Conservation (phyloP, 495 filamentous ascomycete species). For the Xylaria nigripes region DNA sequence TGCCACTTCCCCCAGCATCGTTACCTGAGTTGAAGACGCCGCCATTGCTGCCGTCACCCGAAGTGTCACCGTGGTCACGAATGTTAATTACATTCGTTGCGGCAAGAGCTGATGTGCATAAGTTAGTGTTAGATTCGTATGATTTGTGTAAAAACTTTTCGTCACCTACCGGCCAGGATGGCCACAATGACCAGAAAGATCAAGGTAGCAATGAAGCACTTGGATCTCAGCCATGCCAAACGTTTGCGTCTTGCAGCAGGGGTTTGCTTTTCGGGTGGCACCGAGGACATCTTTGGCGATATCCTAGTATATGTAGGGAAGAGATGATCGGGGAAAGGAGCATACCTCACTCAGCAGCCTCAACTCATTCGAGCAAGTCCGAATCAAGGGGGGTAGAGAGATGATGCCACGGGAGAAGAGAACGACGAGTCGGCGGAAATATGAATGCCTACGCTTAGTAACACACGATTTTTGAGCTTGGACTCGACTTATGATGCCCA, state of each 20-base stretch:
- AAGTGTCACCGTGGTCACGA: background rate
- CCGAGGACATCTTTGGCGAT: background rate
- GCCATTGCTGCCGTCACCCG: background rate
- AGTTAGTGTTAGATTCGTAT: background rate
- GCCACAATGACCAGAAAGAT: conserved; percentile 12
- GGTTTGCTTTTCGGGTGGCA: background rate
- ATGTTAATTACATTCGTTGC: conserved; percentile 11
- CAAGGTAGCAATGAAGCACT: conserved; percentile 15
- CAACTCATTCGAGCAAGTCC: background rate
- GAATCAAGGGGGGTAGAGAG: background rate
- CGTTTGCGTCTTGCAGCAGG: background rate
- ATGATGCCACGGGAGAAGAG: background rate
- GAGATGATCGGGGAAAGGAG: background rate
- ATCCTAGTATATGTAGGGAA: background rate
- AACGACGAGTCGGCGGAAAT: background rate
- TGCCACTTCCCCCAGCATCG: background rate
- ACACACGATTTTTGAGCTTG: background rate
- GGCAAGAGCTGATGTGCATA: conserved; percentile 14
- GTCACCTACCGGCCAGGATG: conserved; percentile 17
- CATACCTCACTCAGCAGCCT: background rate
- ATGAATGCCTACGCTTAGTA: background rate
- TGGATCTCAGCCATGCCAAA: conserved; percentile 18
- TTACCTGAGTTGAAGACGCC: too few species aligned
- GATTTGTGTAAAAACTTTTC: background rate
- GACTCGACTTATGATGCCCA: background rate